phyloP scores from a whole-genome alignment of 305 asterid genomes.

The Andrographis paniculata region DNA sequence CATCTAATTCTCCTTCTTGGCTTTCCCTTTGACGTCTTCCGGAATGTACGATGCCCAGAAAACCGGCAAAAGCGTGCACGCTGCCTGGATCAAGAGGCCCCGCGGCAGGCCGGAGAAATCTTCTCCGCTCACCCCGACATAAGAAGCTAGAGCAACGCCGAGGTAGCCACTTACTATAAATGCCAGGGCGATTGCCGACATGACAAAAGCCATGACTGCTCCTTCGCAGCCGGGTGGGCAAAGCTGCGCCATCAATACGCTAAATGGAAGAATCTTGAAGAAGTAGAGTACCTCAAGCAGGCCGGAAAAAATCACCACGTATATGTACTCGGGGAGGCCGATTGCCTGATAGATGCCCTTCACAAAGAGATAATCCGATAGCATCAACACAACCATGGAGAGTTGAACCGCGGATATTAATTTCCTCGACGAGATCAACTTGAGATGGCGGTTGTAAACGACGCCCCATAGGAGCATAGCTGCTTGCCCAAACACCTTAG shows the following conservation, averaged over 20 bases:
- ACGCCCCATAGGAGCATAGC: conserved; percentile 89
- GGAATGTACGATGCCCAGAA: conserved; percentile 58
- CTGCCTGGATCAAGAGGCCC: conserved; percentile 72
- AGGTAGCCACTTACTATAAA: conserved; percentile 72
- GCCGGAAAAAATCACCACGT: conserved; percentile 72
- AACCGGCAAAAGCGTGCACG: conserved; percentile 64
- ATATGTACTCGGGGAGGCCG: conserved; percentile 62
- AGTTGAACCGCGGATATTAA: conserved; percentile 58
- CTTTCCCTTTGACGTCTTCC: conserved; percentile 32
- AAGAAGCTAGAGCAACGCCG: conserved; percentile 73
- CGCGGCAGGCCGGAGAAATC: conserved; percentile 61
- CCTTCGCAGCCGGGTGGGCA: conserved; percentile 93
- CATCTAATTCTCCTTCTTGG: conserved; percentile 27
- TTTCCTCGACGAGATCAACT: conserved; percentile 61
- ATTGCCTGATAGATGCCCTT: conserved; percentile 53
- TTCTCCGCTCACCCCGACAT: conserved; percentile 46
- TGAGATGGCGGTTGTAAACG: conserved; percentile 50
- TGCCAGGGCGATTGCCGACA: conserved; percentile 76
- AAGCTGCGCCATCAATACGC: conserved; percentile 69
- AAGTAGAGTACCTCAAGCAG: conserved; percentile 68
- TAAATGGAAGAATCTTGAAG: conserved; percentile 79
- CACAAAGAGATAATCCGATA: conserved; percentile 68
- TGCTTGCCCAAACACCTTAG: conserved; percentile 88
- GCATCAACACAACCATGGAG: conserved; percentile 54
- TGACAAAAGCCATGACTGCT: conserved; percentile 82